Percentiles rank a stretch among this genome's conserved stretches.
These are phyloP conservation scores for Dactylorhiza incarnata DNA, from an alignment of 106 monocot species.

Conservation along the genomic window DNA sequence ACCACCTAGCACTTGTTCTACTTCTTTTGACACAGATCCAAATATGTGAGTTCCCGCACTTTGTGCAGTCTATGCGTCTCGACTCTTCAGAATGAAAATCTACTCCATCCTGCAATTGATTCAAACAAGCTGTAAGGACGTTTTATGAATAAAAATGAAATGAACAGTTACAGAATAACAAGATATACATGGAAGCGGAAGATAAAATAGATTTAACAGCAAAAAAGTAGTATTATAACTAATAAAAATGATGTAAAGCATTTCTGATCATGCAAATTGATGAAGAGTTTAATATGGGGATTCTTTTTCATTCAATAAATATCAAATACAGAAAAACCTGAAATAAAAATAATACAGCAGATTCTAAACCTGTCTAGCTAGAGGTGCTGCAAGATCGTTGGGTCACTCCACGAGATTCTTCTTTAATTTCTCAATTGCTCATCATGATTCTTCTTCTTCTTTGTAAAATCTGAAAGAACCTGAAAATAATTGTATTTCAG, in stretches of 20 bases:
- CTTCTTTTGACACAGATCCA: conserved; percentile 87
- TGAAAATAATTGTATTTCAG: conserved; percentile 19
- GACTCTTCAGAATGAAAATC: conserved; percentile 95
- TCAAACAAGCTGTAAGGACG: neutral
- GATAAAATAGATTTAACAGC: neutral
- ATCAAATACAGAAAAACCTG: neutral
- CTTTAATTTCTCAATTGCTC: conserved; percentile 56
- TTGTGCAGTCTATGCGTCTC: conserved; percentile 89
- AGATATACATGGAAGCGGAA: neutral
- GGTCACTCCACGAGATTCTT: conserved; percentile 45
- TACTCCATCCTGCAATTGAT: conserved; percentile 35
- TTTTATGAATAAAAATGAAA: neutral
- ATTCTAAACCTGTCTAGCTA: conserved; percentile 52
- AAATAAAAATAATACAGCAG: neutral
- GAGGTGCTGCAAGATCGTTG: conserved; percentile 38
- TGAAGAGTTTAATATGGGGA: neutral
- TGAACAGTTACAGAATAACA: neutral
- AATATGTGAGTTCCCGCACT: conserved; percentile 81
- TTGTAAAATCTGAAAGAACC: conserved; percentile 80
- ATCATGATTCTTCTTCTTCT: conserved; percentile 82
- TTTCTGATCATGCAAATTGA: neutral
- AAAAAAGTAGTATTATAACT: neutral
- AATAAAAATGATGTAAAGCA: neutral
- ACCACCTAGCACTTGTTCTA: conserved; percentile 85
- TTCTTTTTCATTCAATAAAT: neutral